These are phyloP conservation scores for Mycena latifolia DNA, from an alignment of 768 basidiomycete species.

Conservation along the genomic window DNA sequence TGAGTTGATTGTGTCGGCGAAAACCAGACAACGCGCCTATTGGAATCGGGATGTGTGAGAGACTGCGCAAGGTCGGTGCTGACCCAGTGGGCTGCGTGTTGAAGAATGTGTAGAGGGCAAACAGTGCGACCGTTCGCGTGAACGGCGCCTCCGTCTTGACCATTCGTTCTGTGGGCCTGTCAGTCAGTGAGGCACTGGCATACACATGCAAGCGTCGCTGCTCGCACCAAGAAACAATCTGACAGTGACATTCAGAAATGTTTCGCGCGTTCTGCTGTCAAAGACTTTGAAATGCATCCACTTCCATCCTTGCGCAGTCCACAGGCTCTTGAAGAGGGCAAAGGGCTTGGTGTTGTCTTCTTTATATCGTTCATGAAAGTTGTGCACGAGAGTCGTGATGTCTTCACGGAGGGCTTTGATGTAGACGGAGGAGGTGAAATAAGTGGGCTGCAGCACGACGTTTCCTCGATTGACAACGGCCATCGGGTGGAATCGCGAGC, in stretches of 20 bases:
- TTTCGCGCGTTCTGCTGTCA: constrained; percentile 73
- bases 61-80: constrained; percentile 60
- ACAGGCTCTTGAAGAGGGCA: constrained; percentile 76
- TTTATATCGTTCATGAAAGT: constrained; percentile 65
- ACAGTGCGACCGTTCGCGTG: constrained; percentile 70
- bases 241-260: constrained; percentile 69
- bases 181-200: constrained; percentile 1
- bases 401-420: constrained; percentile 75
- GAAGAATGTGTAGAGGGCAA: constrained; percentile 79
- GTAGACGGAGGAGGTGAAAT: constrained; percentile 84
- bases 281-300: constrained; percentile 83
- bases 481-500: too few relatives aligned
- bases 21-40: constrained; percentile 57
- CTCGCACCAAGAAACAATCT: constrained; percentile 76
- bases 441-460: constrained; percentile 75
- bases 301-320: constrained; percentile 77
- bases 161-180: constrained; percentile 66
- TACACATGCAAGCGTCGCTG: constrained; percentile 2
- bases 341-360: constrained; percentile 62
- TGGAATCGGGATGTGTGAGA: constrained; percentile 72
- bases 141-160: constrained; percentile 63
- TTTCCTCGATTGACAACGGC: constrained; percentile 71
- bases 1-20: neutral
- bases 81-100: constrained; percentile 72
- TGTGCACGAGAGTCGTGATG: constrained; percentile 63